Conservation (phyloP, 2,329 filamentous ascomycete genomes). For the Aspergillus persii region DNA sequence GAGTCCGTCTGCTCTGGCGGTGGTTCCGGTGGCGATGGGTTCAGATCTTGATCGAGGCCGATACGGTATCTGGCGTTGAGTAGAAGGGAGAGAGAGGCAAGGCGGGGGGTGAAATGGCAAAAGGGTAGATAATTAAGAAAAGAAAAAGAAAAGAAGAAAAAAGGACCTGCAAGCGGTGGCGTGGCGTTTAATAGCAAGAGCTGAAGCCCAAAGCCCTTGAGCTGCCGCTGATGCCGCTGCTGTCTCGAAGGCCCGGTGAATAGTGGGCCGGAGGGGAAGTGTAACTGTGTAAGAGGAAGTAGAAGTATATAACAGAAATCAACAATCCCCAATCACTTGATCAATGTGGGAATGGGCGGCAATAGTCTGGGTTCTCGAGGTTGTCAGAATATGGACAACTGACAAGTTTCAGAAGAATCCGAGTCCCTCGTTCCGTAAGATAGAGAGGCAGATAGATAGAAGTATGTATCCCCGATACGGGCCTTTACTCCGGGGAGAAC, state of each 20-base stretch:
- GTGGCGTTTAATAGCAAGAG: conserved; percentile 17
- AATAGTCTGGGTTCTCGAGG: neutral
- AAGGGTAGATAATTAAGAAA: conserved; percentile 14
- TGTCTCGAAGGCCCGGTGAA: neutral
- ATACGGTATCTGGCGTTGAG: neutral
- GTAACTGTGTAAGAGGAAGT: no score
- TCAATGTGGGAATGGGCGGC: neutral
- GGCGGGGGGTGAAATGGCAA: neutral
- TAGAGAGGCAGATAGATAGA: neutral
- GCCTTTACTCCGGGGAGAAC: neutral
- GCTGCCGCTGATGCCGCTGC: conserved; percentile 22
- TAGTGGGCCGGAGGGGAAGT: no score
- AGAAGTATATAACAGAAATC: neutral
- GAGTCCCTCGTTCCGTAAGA: neutral
- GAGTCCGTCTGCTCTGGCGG: neutral
- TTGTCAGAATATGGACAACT: neutral
- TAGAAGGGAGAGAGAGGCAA: neutral
- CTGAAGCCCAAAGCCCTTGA: conserved; percentile 15
- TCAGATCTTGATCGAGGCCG: neutral
- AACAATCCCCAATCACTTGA: neutral
- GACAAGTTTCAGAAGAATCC: no score
- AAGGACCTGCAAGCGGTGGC: conserved; percentile 9
- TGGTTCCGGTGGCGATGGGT: neutral
- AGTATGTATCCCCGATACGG: neutral
- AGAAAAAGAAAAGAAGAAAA: conserved; percentile 6